phyloP scores from a whole-genome alignment of 1,284 basidiomycete genomes.

The Naganishia sp. region DNA sequence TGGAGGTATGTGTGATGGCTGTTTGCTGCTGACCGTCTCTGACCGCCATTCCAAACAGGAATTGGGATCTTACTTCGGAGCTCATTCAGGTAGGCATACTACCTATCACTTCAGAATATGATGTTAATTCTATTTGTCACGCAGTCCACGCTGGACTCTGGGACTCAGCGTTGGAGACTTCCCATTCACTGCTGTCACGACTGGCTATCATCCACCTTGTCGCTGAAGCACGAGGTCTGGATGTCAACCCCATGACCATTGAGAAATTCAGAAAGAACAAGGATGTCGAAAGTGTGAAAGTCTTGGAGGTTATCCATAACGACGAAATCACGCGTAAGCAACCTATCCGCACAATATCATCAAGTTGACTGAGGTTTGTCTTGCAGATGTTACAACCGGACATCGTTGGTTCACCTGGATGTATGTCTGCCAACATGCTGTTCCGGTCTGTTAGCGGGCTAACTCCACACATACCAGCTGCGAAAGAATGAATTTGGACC shows the following conservation, averaged over 20 bases:
- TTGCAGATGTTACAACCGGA: constrained; percentile 69
- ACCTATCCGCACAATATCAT: background rate
- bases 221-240: constrained; percentile 82
- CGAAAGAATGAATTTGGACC: constrained; percentile 64
- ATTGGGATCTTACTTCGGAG: constrained; percentile 72
- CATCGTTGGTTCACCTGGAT: constrained; percentile 83
- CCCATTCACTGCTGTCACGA: constrained; percentile 69
- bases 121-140: constrained; percentile 38
- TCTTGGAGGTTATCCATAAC: constrained; percentile 73
- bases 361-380: background rate
- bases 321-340: constrained; percentile 71
- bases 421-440: constrained; percentile 33
- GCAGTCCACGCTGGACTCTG: constrained; percentile 76
- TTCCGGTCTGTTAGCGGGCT: background rate
- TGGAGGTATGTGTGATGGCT: constrained; percentile 60
- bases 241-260: constrained; percentile 83
- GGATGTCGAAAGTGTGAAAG: constrained; percentile 69
- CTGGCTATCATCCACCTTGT: constrained; percentile 87
- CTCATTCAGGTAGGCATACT: constrained; percentile 42
- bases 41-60: constrained; percentile 50
- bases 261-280: constrained; percentile 70
- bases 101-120: background rate
- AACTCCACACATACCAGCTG: constrained; percentile 53
- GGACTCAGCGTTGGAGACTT: constrained; percentile 76
- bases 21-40: background rate